Evolutionary conservation across 495 filamentous ascomycete species (phyloP), one percentile per base, ranked within the genome.

Genomic region (Tuber melanosporum): DNA sequence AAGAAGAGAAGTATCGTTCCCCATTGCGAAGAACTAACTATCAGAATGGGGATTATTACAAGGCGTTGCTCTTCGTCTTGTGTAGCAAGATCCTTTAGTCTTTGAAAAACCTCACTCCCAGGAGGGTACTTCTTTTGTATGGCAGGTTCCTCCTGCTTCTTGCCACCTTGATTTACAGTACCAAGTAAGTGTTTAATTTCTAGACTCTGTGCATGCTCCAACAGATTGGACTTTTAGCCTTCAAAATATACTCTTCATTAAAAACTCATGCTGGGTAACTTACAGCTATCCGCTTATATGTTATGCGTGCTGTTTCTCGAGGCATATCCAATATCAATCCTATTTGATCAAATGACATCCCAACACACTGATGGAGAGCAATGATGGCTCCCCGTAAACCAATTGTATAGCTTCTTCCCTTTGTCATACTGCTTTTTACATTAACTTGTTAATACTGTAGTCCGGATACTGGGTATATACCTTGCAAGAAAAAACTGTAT

Each of bases 211-310:
- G 47, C 7, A 6, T 7, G 8, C 22, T 52, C 20, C 47, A n/a
- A n/a, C 17, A 49, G 5, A n/a, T 52, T n/a, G 0, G 6, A 52
- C 19, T 17, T n/a, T 52, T 9, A 52, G 47, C 0, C 15, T n/a
- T 52, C 1, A n/a, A 8, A n/a, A 52, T 10, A 2, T 17, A 19
- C 6, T 15, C 3, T 47, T 15, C 7, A 77, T 73, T 66, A 75
- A 52, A 12, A 66, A 70, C 41, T 42, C 41, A 42, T 2, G 41
- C 41, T 42, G 79, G 78, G 57, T 75, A 42, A 52, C 47, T 52
- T 52, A n/a, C 20, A n/a, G 9, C 20, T 22, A 52, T 52, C 47
- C 8, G 47, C 4, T n/a, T 52, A 52, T 52, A n/a, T 6, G 47
- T 52, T 5, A 52, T n/a, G 8, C 6, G 22, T 52, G 15, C 47